Percentiles rank a stretch among this genome's conserved stretches.
Conservation (phyloP, 1,139 yeast genomes). For the Candida glucosophila region DNA sequence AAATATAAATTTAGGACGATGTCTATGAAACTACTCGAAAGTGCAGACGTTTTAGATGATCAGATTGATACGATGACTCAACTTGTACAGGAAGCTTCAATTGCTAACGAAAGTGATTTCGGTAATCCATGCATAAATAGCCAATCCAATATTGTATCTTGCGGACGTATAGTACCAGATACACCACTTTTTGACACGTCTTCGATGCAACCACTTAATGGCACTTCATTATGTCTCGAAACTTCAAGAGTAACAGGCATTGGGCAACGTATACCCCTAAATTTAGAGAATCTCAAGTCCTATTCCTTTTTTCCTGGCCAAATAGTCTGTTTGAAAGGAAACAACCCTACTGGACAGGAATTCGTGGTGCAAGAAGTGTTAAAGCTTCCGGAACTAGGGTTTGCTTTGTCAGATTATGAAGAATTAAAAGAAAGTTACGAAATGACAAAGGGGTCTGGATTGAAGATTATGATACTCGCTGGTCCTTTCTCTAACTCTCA, state of each 20-base stretch:
- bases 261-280: constrained; percentile 72
- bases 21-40: constrained; percentile 81
- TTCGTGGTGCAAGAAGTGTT: constrained; percentile 63
- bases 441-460: constrained; percentile 13
- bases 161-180: constrained; percentile 88
- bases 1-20: constrained; percentile 79
- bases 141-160: constrained; percentile 64
- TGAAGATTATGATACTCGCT: constrained; percentile 30
- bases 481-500: constrained; percentile 36
- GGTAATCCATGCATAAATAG: constrained; percentile 75
- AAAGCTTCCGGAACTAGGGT: constrained; percentile 61
- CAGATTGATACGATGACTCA: constrained; percentile 66
- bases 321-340: constrained; percentile 72
- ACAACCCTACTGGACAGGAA: constrained; percentile 74
- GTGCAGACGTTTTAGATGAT: constrained; percentile 84
- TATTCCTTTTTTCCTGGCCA: constrained; percentile 83
- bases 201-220: constrained; percentile 41
- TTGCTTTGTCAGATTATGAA: constrained; percentile 46
- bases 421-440: constrained; percentile 38
- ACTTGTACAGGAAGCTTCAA: constrained; percentile 38
- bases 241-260: constrained; percentile 78
- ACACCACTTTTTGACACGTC: constrained; percentile 47
- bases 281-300: constrained; percentile 35
- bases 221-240: constrained; percentile 66
- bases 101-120: constrained; percentile 36